Conservation (phyloP, 2,329 filamentous ascomycete species). For the Tricladium varicosporioides region DNA sequence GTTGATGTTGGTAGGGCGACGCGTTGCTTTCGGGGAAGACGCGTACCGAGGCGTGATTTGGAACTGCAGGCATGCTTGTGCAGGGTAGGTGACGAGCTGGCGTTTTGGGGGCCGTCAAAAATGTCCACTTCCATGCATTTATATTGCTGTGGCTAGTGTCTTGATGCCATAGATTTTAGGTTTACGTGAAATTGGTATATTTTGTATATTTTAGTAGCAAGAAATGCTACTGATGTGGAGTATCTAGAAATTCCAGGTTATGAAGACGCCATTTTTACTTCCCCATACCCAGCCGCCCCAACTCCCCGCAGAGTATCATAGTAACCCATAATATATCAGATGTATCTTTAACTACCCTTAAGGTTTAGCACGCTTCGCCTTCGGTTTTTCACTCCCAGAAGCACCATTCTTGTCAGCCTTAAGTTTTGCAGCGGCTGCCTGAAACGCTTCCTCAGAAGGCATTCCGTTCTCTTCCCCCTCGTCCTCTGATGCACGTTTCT, state of each 20-base stretch:
- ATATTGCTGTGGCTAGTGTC: too few species aligned
- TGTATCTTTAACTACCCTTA: not conserved
- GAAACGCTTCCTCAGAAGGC: constrained; percentile 60
- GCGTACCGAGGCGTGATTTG: constrained; percentile 1
- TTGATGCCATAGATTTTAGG: too few species aligned
- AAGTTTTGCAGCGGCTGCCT: constrained; percentile 53
- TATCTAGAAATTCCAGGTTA: not conserved
- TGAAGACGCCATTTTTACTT: not conserved
- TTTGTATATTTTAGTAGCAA: too few species aligned
- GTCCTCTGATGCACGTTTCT: constrained; percentile 59
- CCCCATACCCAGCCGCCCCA: constrained; percentile 7
- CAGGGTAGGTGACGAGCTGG: too few species aligned
- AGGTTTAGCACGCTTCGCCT: constrained; percentile 27
- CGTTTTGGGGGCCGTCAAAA: too few species aligned
- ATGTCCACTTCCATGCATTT: too few species aligned
- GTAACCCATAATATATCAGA: not conserved
- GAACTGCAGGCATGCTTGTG: too few species aligned
- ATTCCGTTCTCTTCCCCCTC: constrained; percentile 63
- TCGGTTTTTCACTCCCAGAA: constrained; percentile 13
- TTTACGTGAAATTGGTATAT: too few species aligned
- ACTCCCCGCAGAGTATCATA: constrained; percentile 6
- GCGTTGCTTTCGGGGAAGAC: constrained; percentile 5
- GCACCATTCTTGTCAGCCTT: constrained; percentile 18
- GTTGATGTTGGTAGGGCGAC: constrained; percentile 6
- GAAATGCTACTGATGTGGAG: too few species aligned